Evolutionary conservation across 345 rosid species (phyloP), one percentile per base, ranked within the genome.

Genomic region (Xanthoceras sorbifolium): DNA sequence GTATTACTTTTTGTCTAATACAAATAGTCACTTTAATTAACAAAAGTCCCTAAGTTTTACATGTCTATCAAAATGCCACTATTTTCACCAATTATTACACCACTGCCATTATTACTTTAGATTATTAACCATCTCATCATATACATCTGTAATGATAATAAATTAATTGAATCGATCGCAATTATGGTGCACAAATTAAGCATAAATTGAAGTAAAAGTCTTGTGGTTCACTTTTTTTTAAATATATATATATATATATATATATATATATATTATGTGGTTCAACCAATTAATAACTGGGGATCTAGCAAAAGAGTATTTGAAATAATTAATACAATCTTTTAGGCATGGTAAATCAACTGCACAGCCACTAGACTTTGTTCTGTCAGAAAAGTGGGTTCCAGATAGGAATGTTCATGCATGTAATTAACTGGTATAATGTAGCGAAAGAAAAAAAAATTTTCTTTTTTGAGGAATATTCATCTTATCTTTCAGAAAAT

Each of bases 331-430:
- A 76, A 65, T 20, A 22, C 46, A 25, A 18, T 66, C 61, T 57
- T 76, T 73, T 64, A 83, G 78, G 87, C 91, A 85, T 84, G 91
- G 87, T 81, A 77, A 83, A 76, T 80, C 44, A 57, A 73, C 88
- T 87, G 92, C 94, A 88, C 88, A 76, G 55, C 87, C 89, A 84
- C 88, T 85, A 83, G 29, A 5, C 69, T 73, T 82, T 90, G 88
- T 83, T 84, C 48, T 66, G 36, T 64, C 22, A 65, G 76, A 85
- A 55, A n/a, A 82, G 84, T 81, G 85, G 81, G 59, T 72, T 71
- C 71, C 79, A 77, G 81, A 69, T 34, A 72, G 78, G 74, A 77
- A 79, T 76, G 31, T 60, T 72, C 76, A 74, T 72, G 22, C 44
- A 32, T 57, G 38, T 31, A 54, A 48, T 0, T 60, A n/a, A 46